Conservation (phyloP, 2,329 filamentous ascomycete genomes). For the Spiromastix sp. region DNA sequence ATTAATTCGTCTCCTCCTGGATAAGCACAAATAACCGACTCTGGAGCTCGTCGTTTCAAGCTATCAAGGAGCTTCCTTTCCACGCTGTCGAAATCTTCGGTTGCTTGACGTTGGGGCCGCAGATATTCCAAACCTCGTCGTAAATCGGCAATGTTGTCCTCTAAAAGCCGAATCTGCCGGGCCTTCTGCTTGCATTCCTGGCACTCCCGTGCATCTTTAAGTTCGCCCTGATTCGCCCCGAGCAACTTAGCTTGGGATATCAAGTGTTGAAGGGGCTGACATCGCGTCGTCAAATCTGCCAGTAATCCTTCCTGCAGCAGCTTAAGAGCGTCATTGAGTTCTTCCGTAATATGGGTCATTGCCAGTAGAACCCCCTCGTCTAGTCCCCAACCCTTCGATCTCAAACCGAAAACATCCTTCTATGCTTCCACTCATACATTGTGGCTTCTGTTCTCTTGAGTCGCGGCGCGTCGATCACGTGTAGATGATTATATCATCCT, state of each 20-base stretch:
- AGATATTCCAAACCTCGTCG: background rate
- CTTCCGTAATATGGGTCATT: background rate
- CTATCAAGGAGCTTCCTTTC: conserved; percentile 2
- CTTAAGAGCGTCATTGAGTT: conserved; percentile 2
- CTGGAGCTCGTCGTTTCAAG: conserved; percentile 2
- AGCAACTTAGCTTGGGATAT: no score
- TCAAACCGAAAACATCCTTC: no score
- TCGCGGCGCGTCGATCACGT: no score
- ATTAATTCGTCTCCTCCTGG: no score
- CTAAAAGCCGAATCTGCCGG: conserved; percentile 3
- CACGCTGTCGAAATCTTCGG: background rate
- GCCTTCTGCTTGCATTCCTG: conserved; percentile 13
- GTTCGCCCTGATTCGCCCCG: no score
- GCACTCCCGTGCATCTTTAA: no score
- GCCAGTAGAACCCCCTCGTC: no score
- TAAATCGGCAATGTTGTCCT: conserved; percentile 4
- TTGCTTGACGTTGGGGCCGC: background rate
- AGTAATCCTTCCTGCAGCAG: background rate
- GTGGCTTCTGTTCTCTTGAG: no score
- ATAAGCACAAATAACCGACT: conserved; percentile 2
- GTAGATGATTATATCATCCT: no score
- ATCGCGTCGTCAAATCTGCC: background rate
- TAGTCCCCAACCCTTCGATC: no score
- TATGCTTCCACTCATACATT: no score
- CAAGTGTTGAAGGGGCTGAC: conserved; percentile 16